Conservation (phyloP, 1,139 yeast species). For the Zhuliangozyma blackwelliae region DNA sequence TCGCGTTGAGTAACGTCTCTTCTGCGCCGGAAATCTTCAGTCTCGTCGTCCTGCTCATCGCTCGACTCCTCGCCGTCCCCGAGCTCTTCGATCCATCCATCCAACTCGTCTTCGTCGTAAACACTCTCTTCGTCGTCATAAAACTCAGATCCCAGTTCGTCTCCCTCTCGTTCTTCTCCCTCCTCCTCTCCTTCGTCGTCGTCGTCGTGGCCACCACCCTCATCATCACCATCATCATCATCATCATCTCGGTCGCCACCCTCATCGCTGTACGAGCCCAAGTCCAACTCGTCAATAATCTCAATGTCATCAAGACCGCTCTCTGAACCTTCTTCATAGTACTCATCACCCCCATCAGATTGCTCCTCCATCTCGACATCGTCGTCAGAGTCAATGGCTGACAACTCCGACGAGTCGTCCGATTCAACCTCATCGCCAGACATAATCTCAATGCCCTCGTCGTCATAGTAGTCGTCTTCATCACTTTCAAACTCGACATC, state of each 20-base stretch:
- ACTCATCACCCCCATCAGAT: conserved; percentile 15
- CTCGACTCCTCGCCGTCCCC: conserved; percentile 20
- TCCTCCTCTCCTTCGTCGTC: conserved; percentile 23
- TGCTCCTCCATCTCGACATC: conserved; percentile 19
- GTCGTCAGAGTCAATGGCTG: conserved; percentile 25
- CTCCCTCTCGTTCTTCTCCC: no score
- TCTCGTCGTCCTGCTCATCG: conserved; percentile 7
- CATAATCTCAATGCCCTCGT: conserved; percentile 25
- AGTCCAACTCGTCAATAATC: conserved; percentile 38
- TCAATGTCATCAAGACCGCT: conserved; percentile 35
- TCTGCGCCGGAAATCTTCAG: conserved; percentile 3
- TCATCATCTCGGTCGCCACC: conserved; percentile 9
- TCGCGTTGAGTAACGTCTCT: conserved; percentile 2
- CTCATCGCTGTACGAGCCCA: conserved; percentile 23
- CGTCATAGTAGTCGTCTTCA: conserved; percentile 19
- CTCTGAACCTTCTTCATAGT: conserved; percentile 16
- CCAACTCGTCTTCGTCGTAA: conserved; percentile 40
- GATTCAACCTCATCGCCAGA: conserved; percentile 29
- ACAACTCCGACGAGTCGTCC: conserved; percentile 21
- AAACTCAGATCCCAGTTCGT: conserved; percentile 11
- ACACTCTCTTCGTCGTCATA: conserved; percentile 30
- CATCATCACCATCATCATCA: conserved; percentile 19
- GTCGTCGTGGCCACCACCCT: conserved; percentile 13
- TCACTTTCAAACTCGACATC: conserved; percentile 79
- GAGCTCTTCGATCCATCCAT: conserved; percentile 44